Evolutionary conservation across 176 grass and related monocot genomes (phyloP), one percentile per base, ranked within the genome.

Genomic region (Canna indica): DNA sequence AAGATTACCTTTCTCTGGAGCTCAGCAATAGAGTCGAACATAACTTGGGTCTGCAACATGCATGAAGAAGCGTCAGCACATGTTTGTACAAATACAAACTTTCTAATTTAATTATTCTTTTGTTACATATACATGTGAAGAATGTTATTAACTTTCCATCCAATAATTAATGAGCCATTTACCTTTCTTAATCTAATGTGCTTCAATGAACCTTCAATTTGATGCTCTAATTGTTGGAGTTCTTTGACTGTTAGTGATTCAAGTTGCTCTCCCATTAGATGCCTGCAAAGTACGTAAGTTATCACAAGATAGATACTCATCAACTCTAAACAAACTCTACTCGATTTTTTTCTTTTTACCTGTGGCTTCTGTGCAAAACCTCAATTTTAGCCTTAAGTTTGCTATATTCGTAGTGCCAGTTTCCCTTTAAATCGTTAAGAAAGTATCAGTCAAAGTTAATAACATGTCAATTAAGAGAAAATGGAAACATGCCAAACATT

Each of bases 221-320:
- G 60, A 6, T 64, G 29, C 60, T 64, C 60, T 16, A 64, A 30
- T 64, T 64, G 60, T 33, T 64, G 60, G 15, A 36, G 60, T 33
- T 64, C 60, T 64, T 64, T 64, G 32, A 33, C 5, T 0, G 60
- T 18, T 30, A 64, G 29, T 1, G 29, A 17, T 11, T 64, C 60
- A 16, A 64, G 60, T 36, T 64, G 60, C 60, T 64, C 60, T 36
- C 60, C 60, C 60, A 64, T 64, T 13, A 64, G 60, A 17, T 64
- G 60, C 60, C 60, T 64, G 60, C 22, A 33, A 10, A 64, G 10
- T n/a, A n/a, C n/a, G n/a, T 29, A 13, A 61, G 24, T 11, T 29
- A 61, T 29, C 27, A 64, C 1, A 62, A 12, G 14, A 34, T 13
- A 12, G 14, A 34, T 13, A 30, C 13, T 34, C 50, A 30, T 30